Evolutionary conservation across 2,329 filamentous ascomycete species (phyloP).

Genomic region (Claviceps pusilla): DNA sequence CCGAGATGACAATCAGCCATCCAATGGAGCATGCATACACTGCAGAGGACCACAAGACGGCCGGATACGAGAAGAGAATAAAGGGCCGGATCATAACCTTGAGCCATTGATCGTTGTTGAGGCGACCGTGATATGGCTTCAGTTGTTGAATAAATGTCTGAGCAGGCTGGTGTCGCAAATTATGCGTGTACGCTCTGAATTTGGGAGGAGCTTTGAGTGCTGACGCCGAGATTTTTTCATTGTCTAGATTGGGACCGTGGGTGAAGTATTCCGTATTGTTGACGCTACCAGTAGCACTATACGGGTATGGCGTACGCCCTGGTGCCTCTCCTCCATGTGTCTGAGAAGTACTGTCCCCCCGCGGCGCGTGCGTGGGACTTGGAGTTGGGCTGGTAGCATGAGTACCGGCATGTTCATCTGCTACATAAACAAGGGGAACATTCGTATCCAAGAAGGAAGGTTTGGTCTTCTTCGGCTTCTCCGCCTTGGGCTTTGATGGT

Average conservation of each 20-base stretch:
- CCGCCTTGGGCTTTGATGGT: not conserved
- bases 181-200: conserved; percentile 49
- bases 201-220: conserved; percentile 20
- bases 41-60: conserved; percentile 73
- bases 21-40: conserved; percentile 81
- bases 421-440: conserved; percentile 3
- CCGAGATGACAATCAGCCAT: conserved; percentile 90
- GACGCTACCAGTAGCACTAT: conserved; percentile 8
- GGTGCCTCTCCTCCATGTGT: not conserved
- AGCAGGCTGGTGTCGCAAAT: conserved; percentile 49
- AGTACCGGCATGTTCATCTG: not conserved
- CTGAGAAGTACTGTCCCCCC: not conserved
- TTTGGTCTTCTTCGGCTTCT: not conserved
- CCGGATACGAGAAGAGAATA: conserved; percentile 73
- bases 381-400: conserved; percentile 1
- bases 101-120: conserved; percentile 65
- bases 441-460: conserved; percentile 2
- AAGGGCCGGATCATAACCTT: conserved; percentile 67
- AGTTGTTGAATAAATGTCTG: conserved; percentile 63
- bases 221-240: conserved; percentile 26
- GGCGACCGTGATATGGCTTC: conserved; percentile 60
- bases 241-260: conserved; percentile 22
- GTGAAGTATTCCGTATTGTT: conserved; percentile 12
- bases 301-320: conserved; percentile 2
- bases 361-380: conserved; percentile 3